Evolutionary conservation across 768 basidiomycete genomes (phyloP).

Genomic region (Phaeotremella fagi): DNA sequence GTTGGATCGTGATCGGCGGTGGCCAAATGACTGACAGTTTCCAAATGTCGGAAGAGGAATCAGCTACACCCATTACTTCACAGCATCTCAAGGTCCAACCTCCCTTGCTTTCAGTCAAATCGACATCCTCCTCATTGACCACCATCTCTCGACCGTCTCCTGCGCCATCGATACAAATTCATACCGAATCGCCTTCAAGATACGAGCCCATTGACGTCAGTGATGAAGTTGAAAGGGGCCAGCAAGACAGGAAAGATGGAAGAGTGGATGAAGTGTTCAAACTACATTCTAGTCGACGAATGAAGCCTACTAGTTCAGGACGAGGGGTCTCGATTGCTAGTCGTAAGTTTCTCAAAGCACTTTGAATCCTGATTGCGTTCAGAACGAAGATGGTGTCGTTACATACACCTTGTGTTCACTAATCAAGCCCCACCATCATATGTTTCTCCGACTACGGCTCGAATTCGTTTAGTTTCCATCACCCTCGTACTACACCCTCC

Average conservation of each 20-base stretch:
- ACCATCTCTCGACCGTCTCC: conserved; percentile 28
- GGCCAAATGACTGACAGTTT: conserved; percentile 5
- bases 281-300: conserved; percentile 37
- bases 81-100: conserved; percentile 10
- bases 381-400: conserved; percentile 42
- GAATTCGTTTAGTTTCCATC: conserved; percentile 36
- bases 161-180: conserved; percentile 16
- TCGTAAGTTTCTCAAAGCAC: conserved; percentile 20
- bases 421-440: conserved; percentile 32
- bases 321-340: conserved; percentile 41
- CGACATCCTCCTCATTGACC: conserved; percentile 24
- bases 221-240: conserved; percentile 29
- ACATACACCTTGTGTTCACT: conserved; percentile 36
- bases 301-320: conserved; percentile 38
- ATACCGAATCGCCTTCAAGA: conserved; percentile 5
- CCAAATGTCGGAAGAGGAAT: conserved; percentile 5
- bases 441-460: conserved; percentile 6
- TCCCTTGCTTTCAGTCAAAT: conserved; percentile 2
- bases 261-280: conserved; percentile 41
- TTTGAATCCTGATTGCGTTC: background rate
- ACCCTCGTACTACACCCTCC: conserved; percentile 33
- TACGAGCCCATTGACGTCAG: conserved; percentile 37
- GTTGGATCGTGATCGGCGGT: conserved; percentile 40
- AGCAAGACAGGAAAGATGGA: conserved; percentile 35
- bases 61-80: conserved; percentile 14